A percentile compares a stretch with the other conserved stretches of the same genome.
phyloP scores from a whole-genome alignment of 352 stramenopile genomes.

The Phytophthora idaei region DNA sequence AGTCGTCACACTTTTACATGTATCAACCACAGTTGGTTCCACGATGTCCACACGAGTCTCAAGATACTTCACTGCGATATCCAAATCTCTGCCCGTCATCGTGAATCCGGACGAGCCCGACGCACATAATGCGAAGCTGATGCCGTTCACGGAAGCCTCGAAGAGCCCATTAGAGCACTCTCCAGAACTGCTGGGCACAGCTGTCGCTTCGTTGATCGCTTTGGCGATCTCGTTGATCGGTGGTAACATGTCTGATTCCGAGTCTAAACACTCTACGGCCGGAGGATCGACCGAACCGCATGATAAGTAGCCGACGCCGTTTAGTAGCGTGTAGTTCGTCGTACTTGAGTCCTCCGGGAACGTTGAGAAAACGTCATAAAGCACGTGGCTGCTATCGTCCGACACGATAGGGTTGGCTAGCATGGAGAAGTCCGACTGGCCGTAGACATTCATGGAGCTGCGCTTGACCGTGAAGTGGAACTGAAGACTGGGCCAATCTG shows the following conservation, averaged over 20 bases:
- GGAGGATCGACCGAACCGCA: not conserved
- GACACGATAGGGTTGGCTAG: constrained; percentile 6
- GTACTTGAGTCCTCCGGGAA: constrained; percentile 15
- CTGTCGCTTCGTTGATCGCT: constrained; percentile 9
- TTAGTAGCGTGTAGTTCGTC: constrained; percentile 16
- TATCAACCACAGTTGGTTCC: not conserved
- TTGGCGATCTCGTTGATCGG: constrained; percentile 13
- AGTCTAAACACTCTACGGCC: constrained; percentile 14
- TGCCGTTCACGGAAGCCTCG: constrained; percentile 5
- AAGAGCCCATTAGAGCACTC: constrained; percentile 2
- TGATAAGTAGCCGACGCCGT: constrained; percentile 11
- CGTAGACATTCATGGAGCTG: constrained; percentile 31
- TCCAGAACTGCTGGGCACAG: not conserved
- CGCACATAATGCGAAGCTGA: constrained; percentile 11
- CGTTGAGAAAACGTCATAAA: constrained; percentile 11
- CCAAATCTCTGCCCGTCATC: constrained; percentile 1
- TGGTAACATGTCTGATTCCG: constrained; percentile 10
- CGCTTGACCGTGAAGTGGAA: constrained; percentile 39
- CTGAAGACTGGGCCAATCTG: constrained; percentile 24
- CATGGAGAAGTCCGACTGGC: constrained; percentile 31
- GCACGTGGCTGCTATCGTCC: constrained; percentile 20
- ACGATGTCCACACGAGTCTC: not conserved
- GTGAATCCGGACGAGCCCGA: constrained; percentile 1
- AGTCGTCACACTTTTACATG: not conserved
- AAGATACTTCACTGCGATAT: not conserved